These are phyloP conservation scores for Colletotrichum lindemuthianum DNA, from an alignment of 2,329 filamentous ascomycete species.

Conservation along the genomic window DNA sequence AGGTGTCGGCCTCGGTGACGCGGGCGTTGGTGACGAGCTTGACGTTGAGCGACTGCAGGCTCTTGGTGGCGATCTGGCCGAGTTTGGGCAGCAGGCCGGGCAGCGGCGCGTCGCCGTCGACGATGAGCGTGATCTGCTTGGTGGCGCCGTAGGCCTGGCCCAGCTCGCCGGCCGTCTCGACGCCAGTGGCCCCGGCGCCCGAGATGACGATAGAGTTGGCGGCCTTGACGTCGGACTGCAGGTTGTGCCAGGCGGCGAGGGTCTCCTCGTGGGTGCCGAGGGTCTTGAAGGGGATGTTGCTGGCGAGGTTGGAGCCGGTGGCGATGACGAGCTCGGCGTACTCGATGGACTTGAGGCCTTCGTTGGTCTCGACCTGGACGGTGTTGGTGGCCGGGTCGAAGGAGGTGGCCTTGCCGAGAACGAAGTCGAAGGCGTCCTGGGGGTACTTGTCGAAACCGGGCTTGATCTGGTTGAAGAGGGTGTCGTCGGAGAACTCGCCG, in stretches of 20 bases:
- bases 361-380: slow-evolving; percentile 52
- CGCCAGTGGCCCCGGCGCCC: slow-evolving; percentile 50
- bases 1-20: slow-evolving; percentile 44
- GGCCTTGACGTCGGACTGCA: slow-evolving; percentile 40
- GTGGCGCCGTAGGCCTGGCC: slow-evolving; percentile 43
- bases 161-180: slow-evolving; percentile 51
- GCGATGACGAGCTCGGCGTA: slow-evolving; percentile 67
- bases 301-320: slow-evolving; percentile 60
- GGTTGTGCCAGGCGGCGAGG: slow-evolving; percentile 45
- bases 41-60: slow-evolving; percentile 56
- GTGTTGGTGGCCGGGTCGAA: slow-evolving; percentile 54
- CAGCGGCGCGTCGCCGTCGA: slow-evolving; percentile 33
- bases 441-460: slow-evolving; percentile 61
- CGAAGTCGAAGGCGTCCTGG: slow-evolving; percentile 59
- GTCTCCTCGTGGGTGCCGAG: slow-evolving; percentile 56
- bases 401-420: slow-evolving; percentile 58
- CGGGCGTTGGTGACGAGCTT: slow-evolving; percentile 51
- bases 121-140: slow-evolving; percentile 42
- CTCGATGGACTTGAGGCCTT: slow-evolving; percentile 47
- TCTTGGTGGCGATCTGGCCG: slow-evolving; percentile 48
- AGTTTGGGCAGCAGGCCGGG: slow-evolving; percentile 42
- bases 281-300: slow-evolving; percentile 58
- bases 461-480: slow-evolving; percentile 50
- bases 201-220: slow-evolving; percentile 50
- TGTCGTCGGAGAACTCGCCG: slow-evolving; percentile 54